Evolutionary conservation across 2,329 filamentous ascomycete species (phyloP).

Genomic region (Trichoderma sp.): DNA sequence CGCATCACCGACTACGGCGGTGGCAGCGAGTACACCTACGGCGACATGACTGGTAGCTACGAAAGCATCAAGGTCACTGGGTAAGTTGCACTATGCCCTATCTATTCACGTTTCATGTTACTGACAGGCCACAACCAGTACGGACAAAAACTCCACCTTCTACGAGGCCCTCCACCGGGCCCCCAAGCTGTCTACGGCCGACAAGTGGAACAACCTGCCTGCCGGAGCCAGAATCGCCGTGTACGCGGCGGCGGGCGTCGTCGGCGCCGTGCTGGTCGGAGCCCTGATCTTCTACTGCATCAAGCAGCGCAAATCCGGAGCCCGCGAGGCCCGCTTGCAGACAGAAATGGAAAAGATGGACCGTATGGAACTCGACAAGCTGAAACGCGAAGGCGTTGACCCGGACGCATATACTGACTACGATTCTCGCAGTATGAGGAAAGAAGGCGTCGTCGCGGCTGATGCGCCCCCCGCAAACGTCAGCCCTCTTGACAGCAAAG

Average conservation of each 20-base stretch:
- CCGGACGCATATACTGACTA: conserved; percentile 47
- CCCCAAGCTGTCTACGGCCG: conserved; percentile 47
- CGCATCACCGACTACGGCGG: conserved; percentile 59
- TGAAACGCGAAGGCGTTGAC: conserved; percentile 50
- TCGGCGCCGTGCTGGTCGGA: conserved; percentile 46
- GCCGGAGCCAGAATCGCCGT: conserved; percentile 53
- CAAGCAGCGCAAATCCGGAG: conserved; percentile 55
- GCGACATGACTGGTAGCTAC: conserved; percentile 62
- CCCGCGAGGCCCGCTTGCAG: conserved; percentile 51
- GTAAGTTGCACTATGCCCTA: conserved; percentile 43
- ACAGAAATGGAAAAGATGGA: conserved; percentile 49
- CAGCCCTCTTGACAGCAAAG: conserved; percentile 26
- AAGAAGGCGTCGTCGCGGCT: conserved; percentile 23
- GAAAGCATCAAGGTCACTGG: conserved; percentile 61
- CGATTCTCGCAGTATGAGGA: conserved; percentile 26
- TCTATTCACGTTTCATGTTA: background rate
- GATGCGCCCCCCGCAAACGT: conserved; percentile 27
- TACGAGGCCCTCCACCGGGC: conserved; percentile 45
- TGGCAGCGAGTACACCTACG: conserved; percentile 66
- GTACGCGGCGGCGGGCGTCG: conserved; percentile 50
- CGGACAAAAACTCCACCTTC: conserved; percentile 56
- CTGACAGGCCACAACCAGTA: conserved; percentile 41
- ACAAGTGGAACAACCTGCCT: conserved; percentile 59
- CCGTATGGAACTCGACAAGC: conserved; percentile 53
- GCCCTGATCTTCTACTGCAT: conserved; percentile 56